Conservation (phyloP, 495 filamentous ascomycete species). For the Cercophora samala region DNA sequence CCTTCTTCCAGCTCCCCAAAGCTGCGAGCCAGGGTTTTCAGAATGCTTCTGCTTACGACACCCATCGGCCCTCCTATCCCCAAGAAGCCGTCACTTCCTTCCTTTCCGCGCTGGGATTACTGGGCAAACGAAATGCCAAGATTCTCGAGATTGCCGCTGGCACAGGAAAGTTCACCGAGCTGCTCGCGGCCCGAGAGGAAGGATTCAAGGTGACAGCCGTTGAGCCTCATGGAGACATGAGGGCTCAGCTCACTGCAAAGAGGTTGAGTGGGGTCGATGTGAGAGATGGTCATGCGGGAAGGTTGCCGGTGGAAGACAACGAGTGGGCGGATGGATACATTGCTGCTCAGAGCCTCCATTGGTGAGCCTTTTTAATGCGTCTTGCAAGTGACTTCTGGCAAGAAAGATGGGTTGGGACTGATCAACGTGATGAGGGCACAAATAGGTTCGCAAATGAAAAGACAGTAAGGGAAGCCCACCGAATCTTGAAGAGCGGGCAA, state of each 20-base stretch:
- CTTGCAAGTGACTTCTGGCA: neutral
- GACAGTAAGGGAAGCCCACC: constrained; percentile 56
- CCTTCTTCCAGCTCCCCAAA: constrained; percentile 24
- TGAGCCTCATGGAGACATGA: constrained; percentile 47
- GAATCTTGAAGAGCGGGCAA: constrained; percentile 51
- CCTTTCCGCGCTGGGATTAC: neutral
- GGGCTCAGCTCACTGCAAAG: constrained; percentile 53
- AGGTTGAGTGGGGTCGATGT: constrained; percentile 42
- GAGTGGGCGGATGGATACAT: constrained; percentile 61
- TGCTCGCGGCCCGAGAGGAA: constrained; percentile 46
- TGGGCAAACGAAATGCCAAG: neutral
- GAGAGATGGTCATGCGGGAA: constrained; percentile 51
- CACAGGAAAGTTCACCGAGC: constrained; percentile 64
- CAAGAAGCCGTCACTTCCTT: constrained; percentile 34
- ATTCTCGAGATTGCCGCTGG: constrained; percentile 63
- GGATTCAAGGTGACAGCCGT: constrained; percentile 56
- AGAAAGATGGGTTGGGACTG: neutral
- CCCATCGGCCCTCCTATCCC: constrained; percentile 60
- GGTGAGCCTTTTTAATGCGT: constrained; percentile 34
- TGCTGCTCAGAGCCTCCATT: constrained; percentile 60
- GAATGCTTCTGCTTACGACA: constrained; percentile 55
- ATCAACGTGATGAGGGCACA: neutral
- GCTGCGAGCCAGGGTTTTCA: constrained; percentile 51
- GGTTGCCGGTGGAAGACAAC: constrained; percentile 47
- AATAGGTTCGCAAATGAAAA: constrained; percentile 59